Evolutionary conservation across 2,329 filamentous ascomycete genomes (phyloP).

Genomic region (Ceratocystis ficicola): DNA sequence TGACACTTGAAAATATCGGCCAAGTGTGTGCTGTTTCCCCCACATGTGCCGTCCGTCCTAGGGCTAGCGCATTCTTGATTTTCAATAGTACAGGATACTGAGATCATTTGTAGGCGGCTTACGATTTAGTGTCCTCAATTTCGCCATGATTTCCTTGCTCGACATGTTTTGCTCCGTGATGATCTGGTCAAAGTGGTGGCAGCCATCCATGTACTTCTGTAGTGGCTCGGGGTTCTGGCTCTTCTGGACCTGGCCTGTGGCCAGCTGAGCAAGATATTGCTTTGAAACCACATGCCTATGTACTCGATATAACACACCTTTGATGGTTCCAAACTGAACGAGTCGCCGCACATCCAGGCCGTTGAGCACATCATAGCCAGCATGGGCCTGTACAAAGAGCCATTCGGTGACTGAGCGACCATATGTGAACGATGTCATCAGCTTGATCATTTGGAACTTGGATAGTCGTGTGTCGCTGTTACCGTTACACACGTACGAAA

Average conservation of each 20-base stretch:
- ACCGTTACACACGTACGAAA: constrained; percentile 58
- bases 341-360: constrained; percentile 81
- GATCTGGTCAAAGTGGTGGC: constrained; percentile 69
- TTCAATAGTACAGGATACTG: constrained; percentile 42
- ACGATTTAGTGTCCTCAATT: constrained; percentile 43
- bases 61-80: neutral
- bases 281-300: constrained; percentile 77
- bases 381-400: constrained; percentile 61
- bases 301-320: constrained; percentile 82
- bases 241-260: constrained; percentile 40
- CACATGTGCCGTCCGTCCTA: neutral
- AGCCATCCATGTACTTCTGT: constrained; percentile 59
- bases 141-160: constrained; percentile 57
- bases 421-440: constrained; percentile 76
- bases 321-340: constrained; percentile 92
- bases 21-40: constrained; percentile 15
- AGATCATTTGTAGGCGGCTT: constrained; percentile 40
- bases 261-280: constrained; percentile 46
- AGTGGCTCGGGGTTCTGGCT: constrained; percentile 39
- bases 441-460: constrained; percentile 59
- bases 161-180: constrained; percentile 62
- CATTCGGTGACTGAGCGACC: constrained; percentile 79
- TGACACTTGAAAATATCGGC: neutral
- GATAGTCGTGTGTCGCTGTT: constrained; percentile 32
- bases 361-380: constrained; percentile 51